phyloP scores from a whole-genome alignment of 2,329 filamentous ascomycete genomes.

The Emmonsia crescens region DNA sequence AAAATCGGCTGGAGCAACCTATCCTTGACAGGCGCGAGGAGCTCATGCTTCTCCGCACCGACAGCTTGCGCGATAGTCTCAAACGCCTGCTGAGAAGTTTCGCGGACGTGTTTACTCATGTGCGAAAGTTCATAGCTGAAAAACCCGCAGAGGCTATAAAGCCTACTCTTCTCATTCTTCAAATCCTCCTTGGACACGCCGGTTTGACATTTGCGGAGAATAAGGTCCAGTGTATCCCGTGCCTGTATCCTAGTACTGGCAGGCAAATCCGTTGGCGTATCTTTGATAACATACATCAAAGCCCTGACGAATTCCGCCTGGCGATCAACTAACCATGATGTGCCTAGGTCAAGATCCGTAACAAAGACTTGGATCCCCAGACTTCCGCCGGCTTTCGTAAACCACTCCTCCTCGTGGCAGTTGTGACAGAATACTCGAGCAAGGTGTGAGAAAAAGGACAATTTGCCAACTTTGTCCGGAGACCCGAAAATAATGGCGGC shows the following conservation, averaged over 20 bases:
- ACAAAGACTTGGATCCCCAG: slow-evolving; percentile 81
- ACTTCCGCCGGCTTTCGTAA: slow-evolving; percentile 87
- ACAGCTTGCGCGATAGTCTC: slow-evolving; percentile 70
- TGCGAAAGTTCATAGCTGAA: slow-evolving; percentile 84
- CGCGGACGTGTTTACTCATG: slow-evolving; percentile 89
- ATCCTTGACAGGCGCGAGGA: slow-evolving; percentile 83
- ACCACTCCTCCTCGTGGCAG: slow-evolving; percentile 98
- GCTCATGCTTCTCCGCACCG: slow-evolving; percentile 69
- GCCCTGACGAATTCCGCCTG: slow-evolving; percentile 82
- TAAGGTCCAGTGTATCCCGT: slow-evolving; percentile 68
- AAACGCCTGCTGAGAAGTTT: slow-evolving; percentile 72
- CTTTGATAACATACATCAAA: slow-evolving; percentile 96
- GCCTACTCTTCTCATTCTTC: slow-evolving; percentile 52
- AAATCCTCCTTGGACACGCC: slow-evolving; percentile 70
- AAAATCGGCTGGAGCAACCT: slow-evolving; percentile 84
- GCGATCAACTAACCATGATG: slow-evolving; percentile 68
- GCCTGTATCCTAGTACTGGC: slow-evolving; percentile 77
- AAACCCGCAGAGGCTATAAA: slow-evolving; percentile 69
- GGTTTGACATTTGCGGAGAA: slow-evolving; percentile 69
- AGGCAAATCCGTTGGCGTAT: slow-evolving; percentile 88
- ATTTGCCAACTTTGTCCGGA: slow-evolving; percentile 56
- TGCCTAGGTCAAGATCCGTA: slow-evolving; percentile 72
- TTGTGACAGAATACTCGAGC: slow-evolving; percentile 81
- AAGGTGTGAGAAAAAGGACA: slow-evolving; percentile 77
- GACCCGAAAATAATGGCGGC: slow-evolving; percentile 70